These are phyloP conservation scores for Lichtheimia ramosa DNA, from an alignment of 371 early-diverging fungal genomes.

Conservation along the genomic window DNA sequence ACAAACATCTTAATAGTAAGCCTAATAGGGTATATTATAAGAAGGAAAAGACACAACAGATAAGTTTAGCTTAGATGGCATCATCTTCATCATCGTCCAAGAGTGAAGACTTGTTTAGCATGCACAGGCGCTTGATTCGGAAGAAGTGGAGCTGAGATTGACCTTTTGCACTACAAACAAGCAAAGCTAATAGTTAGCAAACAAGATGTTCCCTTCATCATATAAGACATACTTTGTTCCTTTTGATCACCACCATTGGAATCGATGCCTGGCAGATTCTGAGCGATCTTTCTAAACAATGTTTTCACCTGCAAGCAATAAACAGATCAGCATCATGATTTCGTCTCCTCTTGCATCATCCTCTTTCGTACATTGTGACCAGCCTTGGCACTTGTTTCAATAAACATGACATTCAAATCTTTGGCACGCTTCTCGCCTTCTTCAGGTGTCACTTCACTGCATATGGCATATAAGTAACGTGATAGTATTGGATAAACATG, in stretches of 20 bases:
- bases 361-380: slow-evolving; percentile 76
- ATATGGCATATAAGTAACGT: background rate
- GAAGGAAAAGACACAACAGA: too few relatives aligned
- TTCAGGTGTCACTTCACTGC: slow-evolving; percentile 88
- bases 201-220: slow-evolving; percentile 31
- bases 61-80: too few relatives aligned
- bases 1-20: too few relatives aligned
- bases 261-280: slow-evolving; percentile 92
- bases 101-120: slow-evolving; percentile 11
- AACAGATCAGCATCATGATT: background rate
- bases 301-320: slow-evolving; percentile 66
- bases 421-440: slow-evolving; percentile 96
- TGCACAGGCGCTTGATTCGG: slow-evolving; percentile 20
- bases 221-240: slow-evolving; percentile 40
- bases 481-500: slow-evolving; percentile 6
- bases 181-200: slow-evolving; percentile 13
- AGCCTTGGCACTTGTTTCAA: slow-evolving; percentile 96
- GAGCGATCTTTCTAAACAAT: slow-evolving; percentile 94
- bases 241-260: slow-evolving; percentile 40
- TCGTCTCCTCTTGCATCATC: background rate
- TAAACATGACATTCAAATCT: slow-evolving; percentile 94
- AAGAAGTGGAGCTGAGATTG: slow-evolving; percentile 14
- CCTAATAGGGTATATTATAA: too few relatives aligned
- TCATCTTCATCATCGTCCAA: too few relatives aligned
- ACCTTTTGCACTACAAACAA: slow-evolving; percentile 25